Evolutionary conservation across 2,329 filamentous ascomycete species (phyloP).

Genomic region (Pyricularia sp.): DNA sequence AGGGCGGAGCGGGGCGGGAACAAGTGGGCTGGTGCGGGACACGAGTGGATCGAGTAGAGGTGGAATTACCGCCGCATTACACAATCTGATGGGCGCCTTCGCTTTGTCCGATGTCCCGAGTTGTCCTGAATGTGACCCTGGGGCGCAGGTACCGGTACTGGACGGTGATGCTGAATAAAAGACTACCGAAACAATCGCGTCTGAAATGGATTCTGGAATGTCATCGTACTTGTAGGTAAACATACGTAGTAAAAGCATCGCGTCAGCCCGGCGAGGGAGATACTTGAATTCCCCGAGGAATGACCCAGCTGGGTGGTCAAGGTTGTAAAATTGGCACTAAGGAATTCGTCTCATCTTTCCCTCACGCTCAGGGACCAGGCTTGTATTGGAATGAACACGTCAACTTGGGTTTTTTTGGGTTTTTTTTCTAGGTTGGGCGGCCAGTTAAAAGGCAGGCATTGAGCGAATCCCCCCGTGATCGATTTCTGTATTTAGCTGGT

Average conservation of each 20-base stretch:
- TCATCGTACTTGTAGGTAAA: neutral
- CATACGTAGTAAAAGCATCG: neutral
- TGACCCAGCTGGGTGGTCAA: neutral
- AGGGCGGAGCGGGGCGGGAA: neutral
- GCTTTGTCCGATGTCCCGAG: neutral
- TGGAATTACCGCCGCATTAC: neutral
- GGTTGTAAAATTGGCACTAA: neutral
- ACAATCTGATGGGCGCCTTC: neutral
- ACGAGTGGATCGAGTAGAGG: neutral
- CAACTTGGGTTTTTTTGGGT: neutral
- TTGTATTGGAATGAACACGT: neutral
- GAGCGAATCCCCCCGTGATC: neutral
- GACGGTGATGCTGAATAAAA: neutral
- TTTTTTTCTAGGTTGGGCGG: neutral
- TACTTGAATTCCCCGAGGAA: neutral
- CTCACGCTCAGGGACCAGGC: neutral
- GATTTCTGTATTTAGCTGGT: neutral
- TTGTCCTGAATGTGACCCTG: neutral
- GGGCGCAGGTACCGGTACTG: neutral
- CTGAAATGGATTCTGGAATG: neutral
- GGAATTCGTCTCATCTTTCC: neutral
- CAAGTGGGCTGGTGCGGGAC: neutral
- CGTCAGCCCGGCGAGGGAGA: neutral
- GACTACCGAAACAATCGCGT: neutral
- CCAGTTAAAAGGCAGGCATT: neutral